These are phyloP conservation scores for Candolleomyces efflorescens DNA, from an alignment of 768 basidiomycete species.

Conservation along the genomic window DNA sequence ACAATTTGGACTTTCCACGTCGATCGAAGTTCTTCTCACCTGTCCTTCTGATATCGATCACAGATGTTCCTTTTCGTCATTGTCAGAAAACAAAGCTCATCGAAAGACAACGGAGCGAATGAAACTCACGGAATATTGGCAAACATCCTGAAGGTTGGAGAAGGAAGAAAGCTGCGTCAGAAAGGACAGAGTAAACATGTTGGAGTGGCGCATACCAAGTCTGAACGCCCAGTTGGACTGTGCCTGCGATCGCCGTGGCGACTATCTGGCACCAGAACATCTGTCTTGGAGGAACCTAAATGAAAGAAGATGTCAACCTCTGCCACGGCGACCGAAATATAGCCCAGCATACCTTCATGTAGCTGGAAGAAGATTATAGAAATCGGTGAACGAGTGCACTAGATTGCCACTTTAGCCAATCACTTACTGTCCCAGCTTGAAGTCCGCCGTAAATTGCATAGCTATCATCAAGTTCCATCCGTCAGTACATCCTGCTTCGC, in stretches of 20 bases:
- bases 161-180: neutral
- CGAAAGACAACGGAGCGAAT: neutral
- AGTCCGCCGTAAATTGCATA: slow-evolving; percentile 66
- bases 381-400: neutral
- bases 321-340: neutral
- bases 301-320: neutral
- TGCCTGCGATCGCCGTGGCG: slow-evolving; percentile 57
- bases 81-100: slow-evolving; percentile 12
- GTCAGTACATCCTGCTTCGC: too few species aligned
- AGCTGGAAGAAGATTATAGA: slow-evolving; percentile 12
- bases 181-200: neutral
- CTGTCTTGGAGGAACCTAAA: slow-evolving; percentile 53
- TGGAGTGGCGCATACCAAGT: slow-evolving; percentile 39
- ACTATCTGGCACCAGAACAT: slow-evolving; percentile 70
- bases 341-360: slow-evolving; percentile 22
- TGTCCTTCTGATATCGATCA: slow-evolving; percentile 35
- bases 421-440: slow-evolving; percentile 77
- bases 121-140: slow-evolving; percentile 45
- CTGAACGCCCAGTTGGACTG: slow-evolving; percentile 63
- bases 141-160: slow-evolving; percentile 47
- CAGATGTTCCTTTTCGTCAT: slow-evolving; percentile 39
- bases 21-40: slow-evolving; percentile 19
- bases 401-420: neutral
- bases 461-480: slow-evolving; percentile 33
- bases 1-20: neutral